phyloP scores from a whole-genome alignment of 2,329 filamentous ascomycete genomes.

The Podosphaera fusca region DNA sequence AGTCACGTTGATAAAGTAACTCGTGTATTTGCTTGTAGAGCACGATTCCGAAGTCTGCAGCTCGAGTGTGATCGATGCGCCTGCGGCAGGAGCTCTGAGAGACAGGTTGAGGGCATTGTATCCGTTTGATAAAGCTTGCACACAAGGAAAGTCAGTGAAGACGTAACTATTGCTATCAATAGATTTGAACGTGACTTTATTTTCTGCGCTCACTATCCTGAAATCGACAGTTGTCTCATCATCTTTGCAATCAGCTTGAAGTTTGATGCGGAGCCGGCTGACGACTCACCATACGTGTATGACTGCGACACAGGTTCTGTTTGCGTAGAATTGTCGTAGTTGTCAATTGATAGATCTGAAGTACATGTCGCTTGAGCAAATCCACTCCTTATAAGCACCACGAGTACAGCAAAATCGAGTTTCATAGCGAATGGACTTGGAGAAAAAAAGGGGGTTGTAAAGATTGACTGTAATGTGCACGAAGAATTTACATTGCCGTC shows the following conservation, averaged over 20 bases:
- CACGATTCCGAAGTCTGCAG: constrained; percentile 25
- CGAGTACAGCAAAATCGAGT: constrained; percentile 1
- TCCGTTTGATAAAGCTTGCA: constrained; percentile 21
- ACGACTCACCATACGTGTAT: constrained; percentile 18
- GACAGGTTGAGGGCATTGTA: constrained; percentile 26
- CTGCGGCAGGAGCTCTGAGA: constrained; percentile 21
- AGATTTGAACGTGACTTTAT: constrained; percentile 26
- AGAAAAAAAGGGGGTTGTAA: constrained; percentile 4
- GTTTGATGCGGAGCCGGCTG: not conserved
- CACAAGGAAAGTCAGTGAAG: constrained; percentile 28
- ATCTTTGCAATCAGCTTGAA: constrained; percentile 17
- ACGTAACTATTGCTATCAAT: constrained; percentile 24
- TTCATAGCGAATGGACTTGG: constrained; percentile 3
- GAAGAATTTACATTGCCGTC: not conserved
- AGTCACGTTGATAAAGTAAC: constrained; percentile 22
- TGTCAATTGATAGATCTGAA: constrained; percentile 13
- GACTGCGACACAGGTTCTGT: constrained; percentile 17
- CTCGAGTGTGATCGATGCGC: constrained; percentile 20
- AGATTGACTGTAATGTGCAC: not conserved
- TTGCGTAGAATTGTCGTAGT: constrained; percentile 14
- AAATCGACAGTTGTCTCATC: constrained; percentile 25
- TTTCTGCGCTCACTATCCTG: constrained; percentile 17
- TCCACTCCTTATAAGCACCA: constrained; percentile 3
- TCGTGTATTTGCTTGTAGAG: constrained; percentile 19
- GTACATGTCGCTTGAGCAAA: constrained; percentile 10